A percentile compares a stretch with the other conserved stretches of the same genome.
phyloP scores from a whole-genome alignment of 495 filamentous ascomycete species.

The Amorphotheca resinae region DNA sequence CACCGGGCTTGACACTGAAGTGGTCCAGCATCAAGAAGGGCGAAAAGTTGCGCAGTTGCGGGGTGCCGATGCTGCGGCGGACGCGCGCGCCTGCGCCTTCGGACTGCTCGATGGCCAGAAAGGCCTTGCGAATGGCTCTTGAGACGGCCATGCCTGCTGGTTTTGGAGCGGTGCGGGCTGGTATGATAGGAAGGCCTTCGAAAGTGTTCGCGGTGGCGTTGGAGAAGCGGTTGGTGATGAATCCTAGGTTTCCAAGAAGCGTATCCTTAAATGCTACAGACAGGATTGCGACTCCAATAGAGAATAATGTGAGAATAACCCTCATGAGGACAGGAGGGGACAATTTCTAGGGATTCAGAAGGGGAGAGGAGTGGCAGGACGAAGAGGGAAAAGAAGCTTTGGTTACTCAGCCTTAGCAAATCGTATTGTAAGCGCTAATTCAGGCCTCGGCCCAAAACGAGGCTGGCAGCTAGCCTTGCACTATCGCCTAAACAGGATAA shows the following conservation, averaged over 20 bases:
- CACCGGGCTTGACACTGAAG: slow-evolving; percentile 66
- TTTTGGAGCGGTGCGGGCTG: slow-evolving; percentile 14
- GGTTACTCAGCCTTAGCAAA: not conserved
- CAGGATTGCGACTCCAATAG: slow-evolving; percentile 15
- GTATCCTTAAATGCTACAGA: slow-evolving; percentile 18
- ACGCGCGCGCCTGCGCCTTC: slow-evolving; percentile 87
- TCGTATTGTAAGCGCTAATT: too few species aligned
- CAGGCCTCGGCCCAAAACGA: too few species aligned
- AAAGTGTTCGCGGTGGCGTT: slow-evolving; percentile 9
- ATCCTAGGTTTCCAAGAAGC: slow-evolving; percentile 20
- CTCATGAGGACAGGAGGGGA: slow-evolving; percentile 11
- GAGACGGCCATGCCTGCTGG: slow-evolving; percentile 49
- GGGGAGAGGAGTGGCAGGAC: slow-evolving; percentile 3
- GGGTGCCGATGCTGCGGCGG: slow-evolving; percentile 76
- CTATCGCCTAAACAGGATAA: too few species aligned
- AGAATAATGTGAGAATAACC: slow-evolving; percentile 12
- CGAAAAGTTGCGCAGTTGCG: slow-evolving; percentile 71
- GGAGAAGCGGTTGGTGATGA: not conserved
- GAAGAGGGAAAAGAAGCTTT: not conserved
- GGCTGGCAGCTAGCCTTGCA: too few species aligned
- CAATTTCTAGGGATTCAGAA: slow-evolving; percentile 3
- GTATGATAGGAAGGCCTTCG: slow-evolving; percentile 12
- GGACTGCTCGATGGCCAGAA: slow-evolving; percentile 74
- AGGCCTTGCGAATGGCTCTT: slow-evolving; percentile 65
- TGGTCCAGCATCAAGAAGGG: slow-evolving; percentile 98